phyloP scores from a whole-genome alignment of 78 protist genomes.

The Neovahlkampfia damariscottae region DNA sequence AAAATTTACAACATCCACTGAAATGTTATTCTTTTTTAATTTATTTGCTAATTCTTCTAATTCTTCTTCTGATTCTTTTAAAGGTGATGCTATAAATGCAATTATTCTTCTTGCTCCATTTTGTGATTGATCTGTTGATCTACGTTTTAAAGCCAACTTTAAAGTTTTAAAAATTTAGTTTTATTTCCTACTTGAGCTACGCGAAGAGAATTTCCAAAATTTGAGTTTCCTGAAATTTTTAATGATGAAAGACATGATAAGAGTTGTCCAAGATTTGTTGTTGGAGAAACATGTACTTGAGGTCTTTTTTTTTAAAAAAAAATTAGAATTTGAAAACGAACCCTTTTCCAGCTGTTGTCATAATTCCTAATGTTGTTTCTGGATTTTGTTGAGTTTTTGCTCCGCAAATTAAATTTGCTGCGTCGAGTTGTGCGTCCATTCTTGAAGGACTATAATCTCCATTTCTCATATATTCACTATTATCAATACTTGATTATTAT shows the following conservation, averaged over 20 bases:
- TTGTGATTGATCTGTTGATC: conserved; percentile 20
- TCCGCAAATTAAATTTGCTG: conserved; percentile 31
- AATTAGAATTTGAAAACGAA: neutral
- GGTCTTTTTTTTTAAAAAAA: conserved; percentile 2
- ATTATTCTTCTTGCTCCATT: conserved; percentile 33
- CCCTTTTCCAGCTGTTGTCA: conserved; percentile 19
- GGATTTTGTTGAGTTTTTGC: conserved; percentile 37
- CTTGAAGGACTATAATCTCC: conserved; percentile 51
- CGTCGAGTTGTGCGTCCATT: conserved; percentile 38
- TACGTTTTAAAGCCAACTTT: conserved; percentile 46
- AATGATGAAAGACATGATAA: conserved; percentile 7
- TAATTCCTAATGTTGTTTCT: conserved; percentile 39
- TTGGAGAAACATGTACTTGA: conserved; percentile 43
- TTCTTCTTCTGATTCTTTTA: conserved; percentile 5
- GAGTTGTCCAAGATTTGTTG: conserved; percentile 40
- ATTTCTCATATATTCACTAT: conserved; percentile 52
- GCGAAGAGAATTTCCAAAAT: conserved; percentile 23
- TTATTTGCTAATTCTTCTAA: conserved; percentile 31
- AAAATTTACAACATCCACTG: conserved; percentile 49
- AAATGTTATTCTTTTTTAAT: conserved; percentile 33
- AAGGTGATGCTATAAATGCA: conserved; percentile 55
- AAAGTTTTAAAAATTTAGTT: too few species aligned
- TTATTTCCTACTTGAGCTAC: too few species aligned
- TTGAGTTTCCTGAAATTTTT: neutral
- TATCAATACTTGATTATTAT: conserved; percentile 16